These are phyloP conservation scores for Lentinula raphanica DNA, from an alignment of 768 basidiomycete species.

Conservation along the genomic window DNA sequence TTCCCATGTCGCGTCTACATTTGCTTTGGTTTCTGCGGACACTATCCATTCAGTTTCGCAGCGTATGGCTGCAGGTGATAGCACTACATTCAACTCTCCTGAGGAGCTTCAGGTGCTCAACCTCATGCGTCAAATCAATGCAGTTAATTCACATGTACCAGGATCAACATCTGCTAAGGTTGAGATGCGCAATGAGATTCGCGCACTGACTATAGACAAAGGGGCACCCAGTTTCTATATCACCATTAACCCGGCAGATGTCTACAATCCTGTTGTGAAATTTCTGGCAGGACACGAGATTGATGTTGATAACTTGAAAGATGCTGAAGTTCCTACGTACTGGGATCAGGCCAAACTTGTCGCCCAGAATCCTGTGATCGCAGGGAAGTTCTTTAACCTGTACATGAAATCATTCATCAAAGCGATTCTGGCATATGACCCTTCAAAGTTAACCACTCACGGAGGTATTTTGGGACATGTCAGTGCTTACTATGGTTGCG, in stretches of 20 bases:
- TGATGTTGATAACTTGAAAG: slow-evolving; percentile 25
- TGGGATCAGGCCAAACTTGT: slow-evolving; percentile 28
- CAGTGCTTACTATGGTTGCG: slow-evolving; percentile 32
- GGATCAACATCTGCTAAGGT: too few species aligned
- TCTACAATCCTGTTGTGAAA: slow-evolving; percentile 36
- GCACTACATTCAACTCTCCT: slow-evolving; percentile 7
- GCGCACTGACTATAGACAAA: too few species aligned
- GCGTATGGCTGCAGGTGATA: slow-evolving; percentile 16
- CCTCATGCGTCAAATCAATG: slow-evolving; percentile 18
- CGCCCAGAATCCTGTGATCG: slow-evolving; percentile 34
- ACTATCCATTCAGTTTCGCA: slow-evolving; percentile 20
- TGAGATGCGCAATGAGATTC: too few species aligned
- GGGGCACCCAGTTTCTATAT: slow-evolving; percentile 37
- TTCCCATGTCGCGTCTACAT: slow-evolving; percentile 17
- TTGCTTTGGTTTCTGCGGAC: slow-evolving; percentile 20
- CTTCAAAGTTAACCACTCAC: slow-evolving; percentile 3
- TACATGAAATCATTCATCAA: slow-evolving; percentile 32
- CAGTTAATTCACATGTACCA: too few species aligned
- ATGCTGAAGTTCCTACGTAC: slow-evolving; percentile 22
- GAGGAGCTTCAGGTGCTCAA: slow-evolving; percentile 25
- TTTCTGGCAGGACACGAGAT: slow-evolving; percentile 32
- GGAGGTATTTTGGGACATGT: slow-evolving; percentile 29
- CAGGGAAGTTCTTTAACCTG: slow-evolving; percentile 37
- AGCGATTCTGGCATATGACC: slow-evolving; percentile 20
- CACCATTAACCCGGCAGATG: slow-evolving; percentile 40